A percentile compares a stretch with the other conserved stretches of the same genome.
phyloP scores from a whole-genome alignment of 495 filamentous ascomycete genomes.

The Penicillium lagena region DNA sequence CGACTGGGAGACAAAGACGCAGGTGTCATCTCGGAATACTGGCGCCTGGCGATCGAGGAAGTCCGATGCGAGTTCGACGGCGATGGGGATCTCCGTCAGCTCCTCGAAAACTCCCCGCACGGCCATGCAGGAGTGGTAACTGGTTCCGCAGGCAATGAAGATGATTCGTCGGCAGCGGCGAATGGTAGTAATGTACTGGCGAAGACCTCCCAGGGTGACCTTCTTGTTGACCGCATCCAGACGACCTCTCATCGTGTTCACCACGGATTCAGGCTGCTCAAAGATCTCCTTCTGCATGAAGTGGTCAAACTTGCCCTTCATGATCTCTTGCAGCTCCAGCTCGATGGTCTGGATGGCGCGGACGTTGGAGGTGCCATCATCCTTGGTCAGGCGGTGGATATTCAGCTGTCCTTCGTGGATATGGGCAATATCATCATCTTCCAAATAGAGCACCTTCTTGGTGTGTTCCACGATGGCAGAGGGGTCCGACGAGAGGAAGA shows the following conservation, averaged over 20 bases:
- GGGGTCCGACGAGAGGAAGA: slow-evolving; percentile 96
- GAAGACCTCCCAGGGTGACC: slow-evolving; percentile 89
- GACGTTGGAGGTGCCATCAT: slow-evolving; percentile 93
- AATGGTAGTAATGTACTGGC: slow-evolving; percentile 94
- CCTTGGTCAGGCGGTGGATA: slow-evolving; percentile 95
- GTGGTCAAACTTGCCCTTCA: slow-evolving; percentile 99
- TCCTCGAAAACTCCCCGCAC: slow-evolving; percentile 97
- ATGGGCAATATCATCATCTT: slow-evolving; percentile 99
- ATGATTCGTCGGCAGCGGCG: slow-evolving; percentile 93
- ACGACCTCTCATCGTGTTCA: slow-evolving; percentile 99
- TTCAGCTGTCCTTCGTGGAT: slow-evolving; percentile 98
- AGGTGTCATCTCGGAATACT: slow-evolving; percentile 99
- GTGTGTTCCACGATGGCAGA: slow-evolving; percentile 99
- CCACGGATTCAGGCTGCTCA: slow-evolving; percentile 96
- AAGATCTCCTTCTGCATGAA: slow-evolving; percentile 99
- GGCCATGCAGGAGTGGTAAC: slow-evolving; percentile 98
- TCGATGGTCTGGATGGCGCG: slow-evolving; percentile 97
- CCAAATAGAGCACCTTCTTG: slow-evolving; percentile 98
- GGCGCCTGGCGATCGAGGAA: slow-evolving; percentile 96
- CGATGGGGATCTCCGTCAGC: slow-evolving; percentile 94
- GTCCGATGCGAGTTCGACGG: slow-evolving; percentile 94
- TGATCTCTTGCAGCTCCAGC: slow-evolving; percentile 98
- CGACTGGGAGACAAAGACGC: slow-evolving; percentile 97
- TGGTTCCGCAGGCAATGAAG: slow-evolving; percentile 97
- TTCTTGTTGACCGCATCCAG: slow-evolving; percentile 86